Evolutionary conservation across 345 rosid genomes (phyloP).

Genomic region (Arabidopsis arenosa): DNA sequence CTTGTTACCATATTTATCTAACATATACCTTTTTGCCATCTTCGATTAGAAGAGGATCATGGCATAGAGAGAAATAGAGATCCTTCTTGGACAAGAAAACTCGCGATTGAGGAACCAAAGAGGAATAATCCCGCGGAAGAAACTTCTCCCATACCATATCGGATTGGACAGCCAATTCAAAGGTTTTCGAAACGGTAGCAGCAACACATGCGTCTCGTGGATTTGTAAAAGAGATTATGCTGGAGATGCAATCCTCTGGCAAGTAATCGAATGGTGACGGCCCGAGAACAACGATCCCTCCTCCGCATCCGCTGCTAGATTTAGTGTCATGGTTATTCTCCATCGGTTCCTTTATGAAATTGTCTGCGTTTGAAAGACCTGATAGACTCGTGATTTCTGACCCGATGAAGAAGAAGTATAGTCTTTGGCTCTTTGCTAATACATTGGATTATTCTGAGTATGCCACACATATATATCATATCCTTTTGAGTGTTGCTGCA

Average conservation of each 20-base stretch:
- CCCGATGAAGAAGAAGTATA: too few species aligned
- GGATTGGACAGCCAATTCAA: slow-evolving; percentile 46
- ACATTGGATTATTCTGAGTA: too few species aligned
- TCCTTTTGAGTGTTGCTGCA: too few species aligned
- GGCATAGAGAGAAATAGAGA: slow-evolving; percentile 53
- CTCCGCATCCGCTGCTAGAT: too few species aligned
- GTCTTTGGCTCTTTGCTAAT: too few species aligned
- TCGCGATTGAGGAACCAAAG: not conserved
- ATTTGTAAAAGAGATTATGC: slow-evolving; percentile 47
- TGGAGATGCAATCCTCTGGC: slow-evolving; percentile 52
- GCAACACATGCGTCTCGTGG: slow-evolving; percentile 51
- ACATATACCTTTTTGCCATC: slow-evolving; percentile 35
- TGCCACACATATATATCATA: too few species aligned
- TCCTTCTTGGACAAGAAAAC: slow-evolving; percentile 48
- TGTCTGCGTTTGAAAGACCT: too few species aligned
- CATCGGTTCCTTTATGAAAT: too few species aligned
- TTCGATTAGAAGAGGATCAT: slow-evolving; percentile 42
- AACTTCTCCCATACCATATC: slow-evolving; percentile 58
- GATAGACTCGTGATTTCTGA: too few species aligned
- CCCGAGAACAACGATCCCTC: too few species aligned
- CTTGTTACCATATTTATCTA: too few species aligned
- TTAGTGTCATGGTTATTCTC: too few species aligned
- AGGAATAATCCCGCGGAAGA: slow-evolving; percentile 51
- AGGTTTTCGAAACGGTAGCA: slow-evolving; percentile 48
- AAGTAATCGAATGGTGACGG: not conserved